phyloP scores from a whole-genome alignment of 257 asterid genomes.

The Eucommia ulmoides region DNA sequence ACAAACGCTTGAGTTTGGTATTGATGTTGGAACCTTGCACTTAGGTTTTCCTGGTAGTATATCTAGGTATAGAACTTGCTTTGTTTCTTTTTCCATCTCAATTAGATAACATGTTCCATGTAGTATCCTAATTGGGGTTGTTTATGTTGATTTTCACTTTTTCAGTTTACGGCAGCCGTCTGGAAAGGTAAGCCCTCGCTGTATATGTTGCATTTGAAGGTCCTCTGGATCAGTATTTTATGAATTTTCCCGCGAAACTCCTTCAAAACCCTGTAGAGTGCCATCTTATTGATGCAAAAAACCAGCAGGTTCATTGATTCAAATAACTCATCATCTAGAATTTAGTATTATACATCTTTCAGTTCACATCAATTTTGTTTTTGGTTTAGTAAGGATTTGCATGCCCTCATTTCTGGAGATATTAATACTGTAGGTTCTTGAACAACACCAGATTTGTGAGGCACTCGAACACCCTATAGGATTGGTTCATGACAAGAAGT shows the following conservation, averaged over 20 bases:
- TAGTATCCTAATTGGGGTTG: slow-evolving; percentile 9
- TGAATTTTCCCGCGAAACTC: slow-evolving; percentile 83
- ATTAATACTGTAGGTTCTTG: slow-evolving; percentile 52
- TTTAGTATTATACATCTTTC: background rate
- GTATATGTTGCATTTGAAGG: slow-evolving; percentile 95
- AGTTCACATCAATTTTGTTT: background rate
- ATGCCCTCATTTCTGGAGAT: slow-evolving; percentile 12
- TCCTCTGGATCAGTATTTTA: slow-evolving; percentile 88
- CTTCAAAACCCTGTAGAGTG: slow-evolving; percentile 76
- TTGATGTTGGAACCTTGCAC: slow-evolving; percentile 85
- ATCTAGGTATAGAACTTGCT: slow-evolving; percentile 45
- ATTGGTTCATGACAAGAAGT: slow-evolving; percentile 49
- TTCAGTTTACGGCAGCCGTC: slow-evolving; percentile 94
- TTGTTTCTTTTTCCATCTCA: slow-evolving; percentile 14
- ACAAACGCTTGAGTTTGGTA: slow-evolving; percentile 96
- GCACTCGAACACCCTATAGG: slow-evolving; percentile 81
- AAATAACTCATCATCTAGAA: background rate
- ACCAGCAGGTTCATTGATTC: slow-evolving; percentile 49
- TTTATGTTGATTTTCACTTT: slow-evolving; percentile 12
- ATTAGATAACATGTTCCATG: background rate
- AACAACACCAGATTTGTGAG: slow-evolving; percentile 85
- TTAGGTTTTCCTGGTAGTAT: slow-evolving; percentile 97
- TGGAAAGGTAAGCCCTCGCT: slow-evolving; percentile 97
- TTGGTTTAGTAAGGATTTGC: slow-evolving; percentile 3
- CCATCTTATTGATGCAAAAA: slow-evolving; percentile 81